Evolutionary conservation across 2,329 filamentous ascomycete species (phyloP), one percentile per base, ranked within the genome.

Genomic region (Ceratocystis ficicola): DNA sequence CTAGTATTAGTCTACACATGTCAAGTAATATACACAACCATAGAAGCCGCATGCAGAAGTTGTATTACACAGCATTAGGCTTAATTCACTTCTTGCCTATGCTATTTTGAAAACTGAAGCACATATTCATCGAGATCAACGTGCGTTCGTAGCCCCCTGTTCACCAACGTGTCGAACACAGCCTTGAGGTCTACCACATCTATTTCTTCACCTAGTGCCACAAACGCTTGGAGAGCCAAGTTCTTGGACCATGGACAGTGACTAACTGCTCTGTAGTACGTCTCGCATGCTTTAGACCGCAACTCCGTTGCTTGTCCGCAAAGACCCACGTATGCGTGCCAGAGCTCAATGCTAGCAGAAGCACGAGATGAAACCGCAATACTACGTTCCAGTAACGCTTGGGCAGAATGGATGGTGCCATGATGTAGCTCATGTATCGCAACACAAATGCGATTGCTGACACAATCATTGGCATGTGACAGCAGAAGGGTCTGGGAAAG

Each of bases 401-500:
- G 76, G 0, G 79, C 75, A 0, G 81, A 80, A 70, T 83, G 77
- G 3, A 73, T 72, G 65, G 80, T 82, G 5, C 80, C 81, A 10
- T 73, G 73, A 20, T 71, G 72, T 17, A 79, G 72, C 70, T 83
- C 82, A 70, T 83, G 76, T n/a, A 75, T 73, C 61, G 84, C 77
- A 25, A 79, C 77, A 71, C 83, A 82, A 12, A 78, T 68, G 6
- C 79, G 77, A 68, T 73, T 78, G 68, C 74, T 74, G 12, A 80
- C 68, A 50, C 75, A 75, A 70, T 81, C 79, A 63, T 77, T 73
- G 5, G 67, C 62, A 17, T 72, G 70, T 5, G 72, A 69, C 1
- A 81, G 73, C 0, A 84, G 74, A 71, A 80, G 80, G 72, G 80
- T 78, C 22, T 80, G 75, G 10, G 92, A 76, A 7, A 89, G 75